These are phyloP conservation scores for Cladophialophora yegresii DNA, from an alignment of 2,329 filamentous ascomycete species.

Conservation along the genomic window DNA sequence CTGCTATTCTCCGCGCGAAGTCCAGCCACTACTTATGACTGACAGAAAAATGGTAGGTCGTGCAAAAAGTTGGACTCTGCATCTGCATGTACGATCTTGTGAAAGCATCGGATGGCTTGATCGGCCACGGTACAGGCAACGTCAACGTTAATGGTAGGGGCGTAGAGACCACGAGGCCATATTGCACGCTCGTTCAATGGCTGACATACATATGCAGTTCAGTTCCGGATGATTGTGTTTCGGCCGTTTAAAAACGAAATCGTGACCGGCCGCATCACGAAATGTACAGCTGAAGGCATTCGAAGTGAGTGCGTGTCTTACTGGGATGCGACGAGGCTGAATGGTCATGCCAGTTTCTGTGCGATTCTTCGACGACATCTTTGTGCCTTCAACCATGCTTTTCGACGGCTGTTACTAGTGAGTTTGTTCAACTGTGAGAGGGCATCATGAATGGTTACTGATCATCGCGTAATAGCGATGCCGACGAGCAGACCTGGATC, in stretches of 20 bases:
- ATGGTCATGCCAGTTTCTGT: slow-evolving; percentile 61
- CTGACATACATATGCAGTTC: slow-evolving; percentile 58
- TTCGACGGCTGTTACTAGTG: slow-evolving; percentile 77
- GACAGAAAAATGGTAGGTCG: slow-evolving; percentile 56
- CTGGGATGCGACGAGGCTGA: not conserved
- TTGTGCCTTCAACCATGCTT: slow-evolving; percentile 72
- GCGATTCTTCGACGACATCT: slow-evolving; percentile 93
- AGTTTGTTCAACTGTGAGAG: slow-evolving; percentile 41
- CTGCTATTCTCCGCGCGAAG: not conserved
- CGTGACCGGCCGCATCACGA: slow-evolving; percentile 78
- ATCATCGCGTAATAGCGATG: slow-evolving; percentile 56
- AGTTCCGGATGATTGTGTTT: slow-evolving; percentile 92
- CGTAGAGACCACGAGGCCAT: not conserved
- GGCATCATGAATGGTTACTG: slow-evolving; percentile 4
- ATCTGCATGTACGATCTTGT: slow-evolving; percentile 91
- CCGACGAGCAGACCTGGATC: slow-evolving; percentile 76
- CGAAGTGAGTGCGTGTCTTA: slow-evolving; percentile 55
- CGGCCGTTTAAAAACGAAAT: slow-evolving; percentile 95
- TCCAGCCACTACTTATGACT: not conserved
- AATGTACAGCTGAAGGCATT: slow-evolving; percentile 70
- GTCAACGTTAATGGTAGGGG: slow-evolving; percentile 85
- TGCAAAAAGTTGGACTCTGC: slow-evolving; percentile 91
- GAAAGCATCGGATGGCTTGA: slow-evolving; percentile 86
- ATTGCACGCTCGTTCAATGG: slow-evolving; percentile 5
- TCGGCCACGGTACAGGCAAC: slow-evolving; percentile 86